These are phyloP conservation scores for Taxillus chinensis DNA, from an alignment of 164 flowering plant genomes.

Conservation along the genomic window DNA sequence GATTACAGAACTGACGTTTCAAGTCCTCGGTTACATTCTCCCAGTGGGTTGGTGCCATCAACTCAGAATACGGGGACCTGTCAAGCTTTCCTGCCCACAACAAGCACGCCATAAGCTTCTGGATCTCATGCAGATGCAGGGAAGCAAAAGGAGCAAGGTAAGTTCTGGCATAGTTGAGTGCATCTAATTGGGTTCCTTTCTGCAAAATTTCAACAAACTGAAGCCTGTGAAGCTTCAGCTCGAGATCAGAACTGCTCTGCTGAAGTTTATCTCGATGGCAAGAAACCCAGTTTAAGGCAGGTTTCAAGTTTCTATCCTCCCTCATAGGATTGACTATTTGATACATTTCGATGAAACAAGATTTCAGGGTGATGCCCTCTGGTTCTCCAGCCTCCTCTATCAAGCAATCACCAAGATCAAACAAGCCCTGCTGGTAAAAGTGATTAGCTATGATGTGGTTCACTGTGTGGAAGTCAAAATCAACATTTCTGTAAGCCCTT, in stretches of 20 bases:
- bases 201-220: constrained; percentile 64
- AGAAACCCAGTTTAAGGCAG: constrained; percentile 63
- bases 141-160: constrained; percentile 45
- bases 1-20: constrained; percentile 46
- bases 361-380: constrained; percentile 28
- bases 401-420: constrained; percentile 69
- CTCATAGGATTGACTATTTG: constrained; percentile 60
- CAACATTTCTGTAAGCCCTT: constrained; percentile 65
- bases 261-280: constrained; percentile 39
- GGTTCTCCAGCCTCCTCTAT: constrained; percentile 43
- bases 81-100: constrained; percentile 64
- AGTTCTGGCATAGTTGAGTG: constrained; percentile 49
- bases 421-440: constrained; percentile 64
- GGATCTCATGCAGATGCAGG: constrained; percentile 43
- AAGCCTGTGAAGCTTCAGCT: constrained; percentile 57
- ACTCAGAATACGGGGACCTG: constrained; percentile 52
- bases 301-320: constrained; percentile 38
- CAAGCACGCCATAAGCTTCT: constrained; percentile 74
- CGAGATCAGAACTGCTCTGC: constrained; percentile 46
- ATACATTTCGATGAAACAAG: constrained; percentile 55
- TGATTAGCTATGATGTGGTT: constrained; percentile 68
- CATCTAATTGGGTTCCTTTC: constrained; percentile 38
- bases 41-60: constrained; percentile 50
- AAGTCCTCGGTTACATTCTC: constrained; percentile 50
- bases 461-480: constrained; percentile 44